phyloP scores from a whole-genome alignment of 2,329 filamentous ascomycete species.

The Peltaster fructicola region DNA sequence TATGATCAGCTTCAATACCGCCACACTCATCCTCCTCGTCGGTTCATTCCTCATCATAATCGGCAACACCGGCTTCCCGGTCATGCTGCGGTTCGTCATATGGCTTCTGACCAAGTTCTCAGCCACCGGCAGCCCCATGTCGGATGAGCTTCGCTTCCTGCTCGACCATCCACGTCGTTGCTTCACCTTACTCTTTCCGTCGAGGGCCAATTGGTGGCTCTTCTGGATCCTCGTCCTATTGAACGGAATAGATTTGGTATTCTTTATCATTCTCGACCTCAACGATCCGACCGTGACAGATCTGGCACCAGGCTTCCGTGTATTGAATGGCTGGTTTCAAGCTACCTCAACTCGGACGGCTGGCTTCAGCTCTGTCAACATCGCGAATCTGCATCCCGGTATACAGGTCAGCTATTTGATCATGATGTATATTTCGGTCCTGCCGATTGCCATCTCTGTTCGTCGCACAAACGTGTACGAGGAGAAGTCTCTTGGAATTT shows the following conservation, averaged over 20 bases:
- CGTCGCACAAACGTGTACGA: slow-evolving; percentile 93
- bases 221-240: slow-evolving; percentile 69
- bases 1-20: slow-evolving; percentile 73
- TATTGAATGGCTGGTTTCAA: slow-evolving; percentile 80
- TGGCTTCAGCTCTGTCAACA: slow-evolving; percentile 8
- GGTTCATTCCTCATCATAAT: slow-evolving; percentile 80
- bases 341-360: slow-evolving; percentile 39
- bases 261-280: slow-evolving; percentile 84
- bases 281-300: slow-evolving; percentile 50
- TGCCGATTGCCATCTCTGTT: slow-evolving; percentile 89
- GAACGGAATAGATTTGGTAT: slow-evolving; percentile 70
- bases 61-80: slow-evolving; percentile 87
- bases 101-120: slow-evolving; percentile 58
- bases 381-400: slow-evolving; percentile 58
- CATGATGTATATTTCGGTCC: slow-evolving; percentile 99
- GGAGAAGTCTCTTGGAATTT: slow-evolving; percentile 68
- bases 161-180: slow-evolving; percentile 90
- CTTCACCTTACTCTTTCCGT: slow-evolving; percentile 86
- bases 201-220: slow-evolving; percentile 85
- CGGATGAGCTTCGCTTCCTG: slow-evolving; percentile 80
- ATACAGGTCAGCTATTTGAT: slow-evolving; percentile 89
- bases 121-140: slow-evolving; percentile 49
- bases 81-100: slow-evolving; percentile 85
- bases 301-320: slow-evolving; percentile 53
- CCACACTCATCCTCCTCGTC: slow-evolving; percentile 57